Evolutionary conservation across 164 flowering plant species (phyloP).

Genomic region (Macadamia tetraphylla): DNA sequence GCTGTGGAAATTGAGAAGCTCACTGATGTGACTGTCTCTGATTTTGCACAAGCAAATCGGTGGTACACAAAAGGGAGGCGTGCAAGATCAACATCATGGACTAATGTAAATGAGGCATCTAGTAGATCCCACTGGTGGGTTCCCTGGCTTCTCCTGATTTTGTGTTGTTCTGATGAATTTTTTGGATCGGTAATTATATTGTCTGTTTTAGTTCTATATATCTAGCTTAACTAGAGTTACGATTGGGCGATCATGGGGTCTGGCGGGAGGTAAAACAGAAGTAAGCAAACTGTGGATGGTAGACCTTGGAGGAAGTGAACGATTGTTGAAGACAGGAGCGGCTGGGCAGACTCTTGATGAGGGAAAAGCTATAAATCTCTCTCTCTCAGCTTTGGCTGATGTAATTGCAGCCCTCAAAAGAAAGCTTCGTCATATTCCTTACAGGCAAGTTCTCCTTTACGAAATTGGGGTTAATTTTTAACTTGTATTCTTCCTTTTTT

Average conservation of each 20-base stretch:
- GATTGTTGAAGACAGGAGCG: slow-evolving; percentile 78
- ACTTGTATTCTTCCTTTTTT: no score
- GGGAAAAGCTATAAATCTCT: slow-evolving; percentile 82
- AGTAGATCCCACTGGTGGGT: slow-evolving; percentile 94
- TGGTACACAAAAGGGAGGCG: slow-evolving; percentile 62
- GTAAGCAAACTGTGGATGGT: slow-evolving; percentile 82
- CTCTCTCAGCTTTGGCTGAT: slow-evolving; percentile 85
- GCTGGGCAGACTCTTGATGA: slow-evolving; percentile 77
- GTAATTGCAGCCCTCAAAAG: slow-evolving; percentile 75
- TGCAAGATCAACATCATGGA: slow-evolving; percentile 72
- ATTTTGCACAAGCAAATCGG: slow-evolving; percentile 56
- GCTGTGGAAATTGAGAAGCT: slow-evolving; percentile 69
- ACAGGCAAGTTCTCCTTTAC: slow-evolving; percentile 42
- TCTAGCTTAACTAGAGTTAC: slow-evolving; percentile 73
- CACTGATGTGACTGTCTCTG: slow-evolving; percentile 48
- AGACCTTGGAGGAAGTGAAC: slow-evolving; percentile 91
- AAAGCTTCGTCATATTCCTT: slow-evolving; percentile 68
- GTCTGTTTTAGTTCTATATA: slow-evolving; percentile 38
- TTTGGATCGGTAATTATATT: slow-evolving; percentile 33
- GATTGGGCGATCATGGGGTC: slow-evolving; percentile 37
- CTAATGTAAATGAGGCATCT: slow-evolving; percentile 71
- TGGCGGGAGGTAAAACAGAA: slow-evolving; percentile 27
- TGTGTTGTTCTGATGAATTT: slow-evolving; percentile 13
- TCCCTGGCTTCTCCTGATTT: slow-evolving; percentile 9
- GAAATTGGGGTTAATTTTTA: not conserved